These are phyloP conservation scores for Tetraselmis chui DNA, from an alignment of 139 green algal species.

Conservation along the genomic window DNA sequence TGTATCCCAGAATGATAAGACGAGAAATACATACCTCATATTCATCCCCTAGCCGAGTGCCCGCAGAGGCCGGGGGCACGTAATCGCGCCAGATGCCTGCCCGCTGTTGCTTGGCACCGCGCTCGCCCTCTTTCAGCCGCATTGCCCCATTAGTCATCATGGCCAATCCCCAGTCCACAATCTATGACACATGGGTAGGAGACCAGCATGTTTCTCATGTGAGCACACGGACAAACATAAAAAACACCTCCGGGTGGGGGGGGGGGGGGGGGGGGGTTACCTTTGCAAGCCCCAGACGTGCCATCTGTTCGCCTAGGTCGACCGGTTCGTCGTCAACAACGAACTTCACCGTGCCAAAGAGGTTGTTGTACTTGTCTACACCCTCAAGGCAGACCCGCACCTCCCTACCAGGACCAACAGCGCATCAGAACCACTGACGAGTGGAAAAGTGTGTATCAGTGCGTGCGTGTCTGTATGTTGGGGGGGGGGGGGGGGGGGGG, in stretches of 20 bases:
- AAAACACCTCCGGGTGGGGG: no score
- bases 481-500: not conserved
- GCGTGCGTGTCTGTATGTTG: no score
- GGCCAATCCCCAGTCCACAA: slow-evolving; percentile 74
- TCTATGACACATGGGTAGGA: slow-evolving; percentile 14
- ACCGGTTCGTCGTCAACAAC: slow-evolving; percentile 22
- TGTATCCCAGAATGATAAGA: no score
- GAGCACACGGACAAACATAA: no score
- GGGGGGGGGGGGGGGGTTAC: slow-evolving; percentile 15
- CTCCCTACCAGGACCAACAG: slow-evolving; percentile 22
- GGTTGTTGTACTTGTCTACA: slow-evolving; percentile 84
- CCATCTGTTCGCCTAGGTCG: slow-evolving; percentile 62
- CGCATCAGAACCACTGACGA: slow-evolving; percentile 1
- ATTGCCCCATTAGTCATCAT: slow-evolving; percentile 63
- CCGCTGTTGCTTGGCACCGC: slow-evolving; percentile 62
- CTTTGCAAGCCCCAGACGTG: slow-evolving; percentile 48
- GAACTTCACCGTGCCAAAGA: slow-evolving; percentile 66
- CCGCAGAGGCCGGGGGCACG: slow-evolving; percentile 39
- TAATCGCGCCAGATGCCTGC: slow-evolving; percentile 76
- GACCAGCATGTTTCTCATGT: no score
- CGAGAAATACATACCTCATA: no score
- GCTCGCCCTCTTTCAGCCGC: slow-evolving; percentile 73
- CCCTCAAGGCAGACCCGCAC: slow-evolving; percentile 71
- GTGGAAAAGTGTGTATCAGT: not conserved
- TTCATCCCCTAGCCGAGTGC: not conserved